Evolutionary conservation across 1,284 basidiomycete species (phyloP), one percentile per base, ranked within the genome.

Genomic region (Ganoderma sp.): DNA sequence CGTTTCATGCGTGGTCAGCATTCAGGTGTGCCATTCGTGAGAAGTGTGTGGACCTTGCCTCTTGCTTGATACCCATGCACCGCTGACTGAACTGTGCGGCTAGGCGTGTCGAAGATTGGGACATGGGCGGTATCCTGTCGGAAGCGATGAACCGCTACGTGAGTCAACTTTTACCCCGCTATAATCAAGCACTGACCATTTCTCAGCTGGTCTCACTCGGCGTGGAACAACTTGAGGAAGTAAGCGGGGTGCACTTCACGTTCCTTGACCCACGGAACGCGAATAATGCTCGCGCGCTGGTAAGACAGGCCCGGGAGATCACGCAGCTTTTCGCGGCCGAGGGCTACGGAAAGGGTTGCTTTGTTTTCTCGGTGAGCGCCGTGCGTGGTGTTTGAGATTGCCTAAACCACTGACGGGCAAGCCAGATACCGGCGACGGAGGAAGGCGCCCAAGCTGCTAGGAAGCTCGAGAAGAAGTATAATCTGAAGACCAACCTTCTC

Each of bases 361-460:
- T 90, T 63, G 72, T 87, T n/a, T 75, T 88, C 62, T 85, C 83
- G 67, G 89, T 89, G 72, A 73, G 84, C 77, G 52, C 25, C 25
- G 61, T 57, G 22, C 32, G 17, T 17, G 15, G 17, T 25, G 63
- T 59, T 57, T 52, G 43, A 41, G n/a, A 42, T 34, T 34, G 43
- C 28, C 41, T 63, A 58, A n/a, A 37, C 56, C 56, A 50, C 58
- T 65, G 59, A 70, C 56, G 25, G 34, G 61, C 42, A 32, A 39
- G 37, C 32, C 66, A 90, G 88, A 83, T 90, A 58, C 86, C 88
- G 39, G 88, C 88, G 12, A 89, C 87, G 2, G 81, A 84, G 57
- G 78, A 78, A 25, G 89, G 88, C 17, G 80, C 89, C 17, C 66
- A 68, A n/a, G 88, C 89, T 7, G 82, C 86, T 0, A 77, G 75